Evolutionary conservation across 2,329 filamentous ascomycete species (phyloP), one percentile per base, ranked within the genome.

Genomic region (Cladobotryum mycophilum): DNA sequence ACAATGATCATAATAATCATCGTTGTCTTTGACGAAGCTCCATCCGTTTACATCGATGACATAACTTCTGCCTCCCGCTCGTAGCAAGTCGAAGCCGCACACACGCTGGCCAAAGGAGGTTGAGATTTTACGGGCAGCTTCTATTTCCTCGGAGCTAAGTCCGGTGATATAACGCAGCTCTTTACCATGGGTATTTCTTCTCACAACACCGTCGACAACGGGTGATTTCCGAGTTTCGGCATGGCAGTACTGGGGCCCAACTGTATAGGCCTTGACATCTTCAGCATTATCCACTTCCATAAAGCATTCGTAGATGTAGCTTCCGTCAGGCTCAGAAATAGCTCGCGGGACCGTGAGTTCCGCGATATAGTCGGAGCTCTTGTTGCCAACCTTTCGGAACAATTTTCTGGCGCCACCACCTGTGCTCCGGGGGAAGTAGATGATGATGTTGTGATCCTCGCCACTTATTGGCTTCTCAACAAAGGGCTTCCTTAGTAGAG

Each of bases 21-120:
- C 92, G 61, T 99, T 99, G 67, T 99, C 95, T 67, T 99, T 99
- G 67, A 99, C 93, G 62, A 99, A 99, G 64, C 92, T 97, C 95
- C 95, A 99, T 12, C 93, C 93, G 67, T 99, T 99, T 60, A 99
- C 93, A 62, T 99, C 93, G 58, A 99, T 99, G 45, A 99, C 93
- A 69, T 89, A 99, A 66, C 92, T 97, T 67, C 89, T 89, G 14
- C 90, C 89, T 45, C 83, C 85, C 12, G 91, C 89, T 25, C 95
- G 85, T 51, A 99, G 76, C 53, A 99, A 77, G 66, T 99, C 93
- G 62, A 99, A 99, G 0, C 93, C 93, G 64, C 93, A 99, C 3
- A 99, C 91, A 49, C 89, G 79, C 67, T 99, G 93, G 0, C 92
- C 93, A 67, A 99, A 99, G 0, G 89, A 87, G 41, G 83, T 85